Evolutionary conservation across 768 basidiomycete genomes (phyloP).

Genomic region (Kwoniella dejecticola): DNA sequence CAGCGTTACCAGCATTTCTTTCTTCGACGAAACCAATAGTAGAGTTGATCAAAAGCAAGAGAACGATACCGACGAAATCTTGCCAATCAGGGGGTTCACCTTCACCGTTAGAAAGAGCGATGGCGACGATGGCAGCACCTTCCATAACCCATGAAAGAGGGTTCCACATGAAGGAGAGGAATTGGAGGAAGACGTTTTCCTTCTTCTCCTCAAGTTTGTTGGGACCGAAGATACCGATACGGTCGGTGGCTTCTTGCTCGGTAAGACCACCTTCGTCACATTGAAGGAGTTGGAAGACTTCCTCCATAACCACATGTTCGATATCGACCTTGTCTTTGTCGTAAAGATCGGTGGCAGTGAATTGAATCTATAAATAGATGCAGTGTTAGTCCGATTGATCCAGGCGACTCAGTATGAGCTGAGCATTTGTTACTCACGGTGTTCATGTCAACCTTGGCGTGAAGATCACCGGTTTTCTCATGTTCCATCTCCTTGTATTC

Average conservation of each 20-base stretch:
- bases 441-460: constrained; percentile 53
- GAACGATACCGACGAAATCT: constrained; percentile 94
- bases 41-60: constrained; percentile 90
- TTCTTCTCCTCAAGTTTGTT: constrained; percentile 86
- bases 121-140: constrained; percentile 73
- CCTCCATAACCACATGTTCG: constrained; percentile 93
- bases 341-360: constrained; percentile 61
- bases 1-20: constrained; percentile 93
- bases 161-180: constrained; percentile 99
- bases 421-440: constrained; percentile 34
- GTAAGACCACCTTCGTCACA: constrained; percentile 79
- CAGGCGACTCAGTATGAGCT: background rate
- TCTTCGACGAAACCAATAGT: constrained; percentile 98
- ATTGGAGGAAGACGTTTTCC: constrained; percentile 76
- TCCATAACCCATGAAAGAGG: constrained; percentile 99
- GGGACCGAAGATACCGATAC: constrained; percentile 90
- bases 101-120: constrained; percentile 92
- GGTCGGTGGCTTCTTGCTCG: constrained; percentile 72
- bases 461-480: constrained; percentile 46
- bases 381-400: background rate
- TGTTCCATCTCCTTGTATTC: constrained; percentile 55
- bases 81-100: constrained; percentile 87
- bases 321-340: constrained; percentile 99
- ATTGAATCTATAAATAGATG: constrained; percentile 48
- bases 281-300: constrained; percentile 94